Percentiles rank a stretch among this genome's conserved stretches.
Evolutionary conservation across 2,329 filamentous ascomycete species (phyloP).

Genomic region (Myriangium duriaei): DNA sequence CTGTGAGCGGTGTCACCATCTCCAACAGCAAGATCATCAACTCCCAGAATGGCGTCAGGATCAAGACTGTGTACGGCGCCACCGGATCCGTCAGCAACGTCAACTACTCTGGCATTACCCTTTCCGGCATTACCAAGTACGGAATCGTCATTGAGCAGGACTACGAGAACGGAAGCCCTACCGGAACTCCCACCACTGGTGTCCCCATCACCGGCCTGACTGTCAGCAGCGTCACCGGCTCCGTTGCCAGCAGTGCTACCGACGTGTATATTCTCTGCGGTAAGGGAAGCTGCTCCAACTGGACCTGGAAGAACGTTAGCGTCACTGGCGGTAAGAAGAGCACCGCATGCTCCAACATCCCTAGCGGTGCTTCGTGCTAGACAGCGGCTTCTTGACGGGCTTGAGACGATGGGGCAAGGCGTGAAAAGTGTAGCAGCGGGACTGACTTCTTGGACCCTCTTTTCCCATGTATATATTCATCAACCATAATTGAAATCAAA

Average conservation of each 20-base stretch:
- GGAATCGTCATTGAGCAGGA: slow-evolving; percentile 49
- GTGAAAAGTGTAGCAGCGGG: not conserved
- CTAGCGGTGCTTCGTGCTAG: slow-evolving; percentile 24
- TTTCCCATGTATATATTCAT: too few species aligned
- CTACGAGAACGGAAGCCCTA: slow-evolving; percentile 39
- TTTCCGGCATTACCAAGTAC: slow-evolving; percentile 40
- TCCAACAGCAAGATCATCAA: slow-evolving; percentile 37
- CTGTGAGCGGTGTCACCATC: slow-evolving; percentile 34
- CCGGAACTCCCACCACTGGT: slow-evolving; percentile 34
- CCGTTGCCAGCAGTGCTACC: slow-evolving; percentile 26
- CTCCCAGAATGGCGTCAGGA: slow-evolving; percentile 38
- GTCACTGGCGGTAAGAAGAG: slow-evolving; percentile 41
- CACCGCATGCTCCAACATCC: slow-evolving; percentile 29
- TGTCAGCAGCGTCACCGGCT: slow-evolving; percentile 32
- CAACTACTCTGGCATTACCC: slow-evolving; percentile 41
- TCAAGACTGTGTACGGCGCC: slow-evolving; percentile 41
- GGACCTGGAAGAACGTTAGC: slow-evolving; percentile 38
- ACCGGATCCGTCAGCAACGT: slow-evolving; percentile 41
- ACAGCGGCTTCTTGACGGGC: not conserved
- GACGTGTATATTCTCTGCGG: slow-evolving; percentile 44
- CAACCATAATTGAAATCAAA: too few species aligned
- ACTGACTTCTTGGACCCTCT: slow-evolving; percentile 4
- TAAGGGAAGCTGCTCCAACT: slow-evolving; percentile 38
- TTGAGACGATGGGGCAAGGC: too few species aligned
- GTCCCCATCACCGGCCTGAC: slow-evolving; percentile 43